phyloP scores from a whole-genome alignment of 345 rosid species.

The Boechera divaricarpa region DNA sequence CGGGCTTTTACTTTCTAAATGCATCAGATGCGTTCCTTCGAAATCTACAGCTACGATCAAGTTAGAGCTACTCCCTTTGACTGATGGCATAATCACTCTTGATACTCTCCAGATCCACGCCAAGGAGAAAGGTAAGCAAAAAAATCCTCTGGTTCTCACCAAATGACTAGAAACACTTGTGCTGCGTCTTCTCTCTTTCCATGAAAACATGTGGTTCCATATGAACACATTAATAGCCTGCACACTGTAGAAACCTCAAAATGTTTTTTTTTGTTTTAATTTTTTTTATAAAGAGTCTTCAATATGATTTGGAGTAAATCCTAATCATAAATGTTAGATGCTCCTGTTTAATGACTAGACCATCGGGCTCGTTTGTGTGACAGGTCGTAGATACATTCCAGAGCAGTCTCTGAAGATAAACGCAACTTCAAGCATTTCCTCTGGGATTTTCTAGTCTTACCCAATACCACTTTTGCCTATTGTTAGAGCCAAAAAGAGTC shows the following conservation, averaged over 20 bases:
- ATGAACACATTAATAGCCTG: background rate
- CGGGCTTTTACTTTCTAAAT: conserved; percentile 30
- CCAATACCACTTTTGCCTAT: conserved; percentile 27
- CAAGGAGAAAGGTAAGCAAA: conserved; percentile 82
- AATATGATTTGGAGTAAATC: background rate
- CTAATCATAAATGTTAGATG: background rate
- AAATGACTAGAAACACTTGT: conserved; percentile 11
- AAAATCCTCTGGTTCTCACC: conserved; percentile 9
- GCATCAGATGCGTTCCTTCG: conserved; percentile 85
- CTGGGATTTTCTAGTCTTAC: conserved; percentile 60
- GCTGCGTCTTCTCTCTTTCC: conserved; percentile 15
- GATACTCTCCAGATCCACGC: conserved; percentile 86
- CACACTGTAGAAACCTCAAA: background rate
- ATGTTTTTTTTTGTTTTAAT: background rate
- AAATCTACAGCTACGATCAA: conserved; percentile 87
- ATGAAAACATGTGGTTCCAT: conserved; percentile 2
- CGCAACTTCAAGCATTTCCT: conserved; percentile 85
- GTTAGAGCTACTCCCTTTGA: conserved; percentile 92
- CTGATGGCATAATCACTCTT: conserved; percentile 95
- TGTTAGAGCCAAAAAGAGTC: conserved; percentile 26
- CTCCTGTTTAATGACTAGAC: conserved; percentile 2
- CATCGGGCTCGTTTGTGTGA: conserved; percentile 25
- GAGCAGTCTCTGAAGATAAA: conserved; percentile 91
- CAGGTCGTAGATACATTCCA: conserved; percentile 90
- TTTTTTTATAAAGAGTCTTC: background rate